Conservation (phyloP, 2,329 filamentous ascomycete genomes). For the Nothomitra cinnamomea region DNA sequence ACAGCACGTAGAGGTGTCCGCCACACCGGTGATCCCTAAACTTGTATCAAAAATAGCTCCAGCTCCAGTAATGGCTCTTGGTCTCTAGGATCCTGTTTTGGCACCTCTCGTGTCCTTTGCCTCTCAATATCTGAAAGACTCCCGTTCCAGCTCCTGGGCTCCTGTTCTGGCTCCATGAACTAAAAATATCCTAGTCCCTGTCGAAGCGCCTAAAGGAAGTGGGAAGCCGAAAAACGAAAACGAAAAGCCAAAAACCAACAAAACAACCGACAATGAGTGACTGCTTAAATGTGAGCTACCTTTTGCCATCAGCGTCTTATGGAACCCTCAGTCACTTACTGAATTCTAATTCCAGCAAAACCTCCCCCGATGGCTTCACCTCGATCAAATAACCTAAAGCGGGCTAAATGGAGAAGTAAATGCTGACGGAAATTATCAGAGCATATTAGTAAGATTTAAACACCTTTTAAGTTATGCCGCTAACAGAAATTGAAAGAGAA, state of each 20-base stretch:
- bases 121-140: not conserved
- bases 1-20: no score
- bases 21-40: not conserved
- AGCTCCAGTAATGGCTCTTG: not conserved
- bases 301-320: no score
- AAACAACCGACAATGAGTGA: no score
- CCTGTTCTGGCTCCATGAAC: not conserved
- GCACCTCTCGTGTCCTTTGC: not conserved
- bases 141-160: not conserved
- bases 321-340: no score
- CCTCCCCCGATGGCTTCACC: not conserved
- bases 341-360: no score
- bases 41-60: not conserved
- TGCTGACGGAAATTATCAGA: not conserved
- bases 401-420: not conserved
- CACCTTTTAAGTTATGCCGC: not conserved
- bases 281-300: not conserved
- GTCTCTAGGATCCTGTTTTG: not conserved
- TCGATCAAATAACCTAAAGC: not conserved
- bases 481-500: not conserved
- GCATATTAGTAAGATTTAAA: not conserved
- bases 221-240: not conserved
- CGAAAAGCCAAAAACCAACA: not conserved
- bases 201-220: not conserved
- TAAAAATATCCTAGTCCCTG: not conserved